Base-by-base conservation (phyloP, 306 rosid species). In the Phaseolus lunatus region DNA sequence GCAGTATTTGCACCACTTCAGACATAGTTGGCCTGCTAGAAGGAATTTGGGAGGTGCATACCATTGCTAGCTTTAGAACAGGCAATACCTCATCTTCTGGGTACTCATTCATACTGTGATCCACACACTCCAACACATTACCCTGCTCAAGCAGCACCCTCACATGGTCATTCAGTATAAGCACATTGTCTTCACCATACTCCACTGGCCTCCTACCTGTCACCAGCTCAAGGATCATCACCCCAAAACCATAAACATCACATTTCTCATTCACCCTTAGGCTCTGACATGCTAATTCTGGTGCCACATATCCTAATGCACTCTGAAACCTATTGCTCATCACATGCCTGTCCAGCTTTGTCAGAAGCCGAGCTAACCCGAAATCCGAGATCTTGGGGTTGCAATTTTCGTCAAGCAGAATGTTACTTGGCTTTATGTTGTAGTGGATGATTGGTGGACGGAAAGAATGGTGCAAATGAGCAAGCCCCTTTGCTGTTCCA, bases 121-220 rank as follows among this genome's bases (percentile, higher is more conserved):
- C 96, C 62, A 90, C 90, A 78, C 93, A 88, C 0, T 87, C 97
- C 78, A 90, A 77, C 31, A 83, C 93, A 89, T 90, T 89, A 10
- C 94, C 94, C 74, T 90, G 89, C 57, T 93, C 96, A 26, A 93
- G 90, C 75, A 89, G 57, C 39, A 86, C 90, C 54, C 90, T 89
- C 3, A 90, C 96, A 81, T 89, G 96, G 20, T 90, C 96, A 29
- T 83, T 89, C 77, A 90, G 52, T 80, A 93, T 90, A 78, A 90
- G 81, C 47, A 89, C 92, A 79, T 89, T 90, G 65, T 93, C 96
- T 65, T 93, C 96, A 39, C 94, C 97, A 52, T 90, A 90, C 49
- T 93, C 97, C 70, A 93, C 91, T 5, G 94, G 96, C 80, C 96
- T 90, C 53, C 90, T 86, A 29, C 97, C 97, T 0, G 96, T 93